These are phyloP conservation scores for Litsea cubeba DNA, from an alignment of 164 flowering plant species.

Conservation along the genomic window DNA sequence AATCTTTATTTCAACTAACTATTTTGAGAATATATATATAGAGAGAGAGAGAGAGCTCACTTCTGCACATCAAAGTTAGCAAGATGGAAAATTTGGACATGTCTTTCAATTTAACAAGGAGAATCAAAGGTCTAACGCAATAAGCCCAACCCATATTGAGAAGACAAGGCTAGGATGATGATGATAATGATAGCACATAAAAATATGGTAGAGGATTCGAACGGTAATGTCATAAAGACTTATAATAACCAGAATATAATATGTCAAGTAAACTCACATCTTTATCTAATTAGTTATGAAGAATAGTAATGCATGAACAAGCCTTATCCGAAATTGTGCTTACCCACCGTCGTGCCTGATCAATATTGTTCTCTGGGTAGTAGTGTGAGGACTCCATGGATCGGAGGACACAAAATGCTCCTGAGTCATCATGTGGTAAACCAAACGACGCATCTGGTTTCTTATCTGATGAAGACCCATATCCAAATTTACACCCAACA, in stretches of 20 bases:
- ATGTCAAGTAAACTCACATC: too few relatives aligned
- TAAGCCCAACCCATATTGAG: too few relatives aligned
- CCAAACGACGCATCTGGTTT: constrained; percentile 82
- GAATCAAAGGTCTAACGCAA: too few relatives aligned
- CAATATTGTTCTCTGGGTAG: constrained; percentile 69
- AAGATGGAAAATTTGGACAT: neutral
- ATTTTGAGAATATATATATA: too few relatives aligned
- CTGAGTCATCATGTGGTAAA: constrained; percentile 22
- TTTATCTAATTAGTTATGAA: too few relatives aligned
- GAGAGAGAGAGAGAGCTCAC: neutral
- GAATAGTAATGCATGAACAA: neutral
- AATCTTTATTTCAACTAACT: neutral
- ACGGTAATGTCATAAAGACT: neutral
- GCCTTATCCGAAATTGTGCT: constrained; percentile 40
- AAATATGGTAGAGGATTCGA: neutral
- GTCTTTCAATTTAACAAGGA: neutral
- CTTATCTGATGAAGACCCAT: constrained; percentile 14
- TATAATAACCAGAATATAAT: too few relatives aligned
- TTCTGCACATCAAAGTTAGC: neutral
- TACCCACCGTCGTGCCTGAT: constrained; percentile 97
- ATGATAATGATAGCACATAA: neutral
- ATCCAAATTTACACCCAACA: constrained; percentile 75
- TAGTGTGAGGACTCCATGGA: constrained; percentile 95
- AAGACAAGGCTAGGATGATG: too few relatives aligned
- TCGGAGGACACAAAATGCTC: constrained; percentile 46